Evolutionary conservation across 1,284 basidiomycete genomes (phyloP).

Genomic region (Rhodotorula sp.): DNA sequence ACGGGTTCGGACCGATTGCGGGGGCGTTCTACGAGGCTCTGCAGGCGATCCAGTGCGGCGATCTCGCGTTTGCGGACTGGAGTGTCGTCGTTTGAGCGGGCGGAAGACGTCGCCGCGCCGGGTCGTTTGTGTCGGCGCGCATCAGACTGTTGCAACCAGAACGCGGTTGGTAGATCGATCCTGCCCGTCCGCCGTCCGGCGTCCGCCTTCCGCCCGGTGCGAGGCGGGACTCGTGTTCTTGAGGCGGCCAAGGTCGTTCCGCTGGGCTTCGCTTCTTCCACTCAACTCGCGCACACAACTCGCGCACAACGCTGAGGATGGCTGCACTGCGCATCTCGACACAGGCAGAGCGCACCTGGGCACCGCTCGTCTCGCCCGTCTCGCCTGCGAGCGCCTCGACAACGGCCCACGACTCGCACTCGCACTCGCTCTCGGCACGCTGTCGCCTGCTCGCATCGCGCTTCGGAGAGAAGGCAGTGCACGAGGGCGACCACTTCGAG

Average conservation of each 20-base stretch:
- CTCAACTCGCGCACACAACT: neutral
- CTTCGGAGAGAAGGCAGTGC: slow-evolving; percentile 18
- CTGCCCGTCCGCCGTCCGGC: too few relatives aligned
- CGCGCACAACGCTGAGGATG: neutral
- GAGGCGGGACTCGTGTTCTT: too few relatives aligned
- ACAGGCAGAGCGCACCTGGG: neutral
- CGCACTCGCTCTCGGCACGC: slow-evolving; percentile 9
- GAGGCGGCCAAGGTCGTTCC: neutral
- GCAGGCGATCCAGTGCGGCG: slow-evolving; percentile 27
- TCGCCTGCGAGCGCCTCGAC: neutral
- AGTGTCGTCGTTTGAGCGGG: slow-evolving; percentile 9
- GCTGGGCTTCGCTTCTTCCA: neutral
- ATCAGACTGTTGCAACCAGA: neutral
- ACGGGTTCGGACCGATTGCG: slow-evolving; percentile 19
- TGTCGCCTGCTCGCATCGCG: slow-evolving; percentile 20
- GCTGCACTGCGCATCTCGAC: neutral
- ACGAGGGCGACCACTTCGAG: slow-evolving; percentile 9
- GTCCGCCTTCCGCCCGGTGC: too few relatives aligned
- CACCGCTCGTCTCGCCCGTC: slow-evolving; percentile 3
- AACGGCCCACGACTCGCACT: neutral
- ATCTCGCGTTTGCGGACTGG: slow-evolving; percentile 1
- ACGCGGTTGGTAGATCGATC: neutral
- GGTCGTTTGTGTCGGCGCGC: too few relatives aligned
- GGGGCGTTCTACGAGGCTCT: slow-evolving; percentile 13
- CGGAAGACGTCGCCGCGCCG: too few relatives aligned